These are phyloP conservation scores for Cytospora mali DNA, from an alignment of 2,329 filamentous ascomycete species.

Conservation along the genomic window DNA sequence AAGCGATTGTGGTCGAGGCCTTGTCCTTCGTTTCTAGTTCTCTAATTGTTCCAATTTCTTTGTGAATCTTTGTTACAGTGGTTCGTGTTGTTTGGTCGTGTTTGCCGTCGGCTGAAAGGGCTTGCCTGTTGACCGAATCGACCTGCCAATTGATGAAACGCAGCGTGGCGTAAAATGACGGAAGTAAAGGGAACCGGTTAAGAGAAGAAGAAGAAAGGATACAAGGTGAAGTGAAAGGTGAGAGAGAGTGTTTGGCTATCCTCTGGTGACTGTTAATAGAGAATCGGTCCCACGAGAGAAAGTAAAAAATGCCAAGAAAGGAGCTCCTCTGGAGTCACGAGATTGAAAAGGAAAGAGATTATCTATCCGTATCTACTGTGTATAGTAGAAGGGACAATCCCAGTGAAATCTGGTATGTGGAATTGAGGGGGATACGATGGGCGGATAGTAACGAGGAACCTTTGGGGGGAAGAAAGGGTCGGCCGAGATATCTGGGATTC, in stretches of 20 bases:
- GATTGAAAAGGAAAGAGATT: conserved; percentile 14
- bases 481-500: conserved; percentile 17
- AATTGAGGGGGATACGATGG: neutral
- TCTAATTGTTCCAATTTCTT: conserved; percentile 4
- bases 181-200: neutral
- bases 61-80: neutral
- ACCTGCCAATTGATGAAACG: neutral
- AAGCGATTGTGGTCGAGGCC: conserved; percentile 14
- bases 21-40: conserved; percentile 12
- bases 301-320: conserved; percentile 2
- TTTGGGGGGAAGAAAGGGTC: conserved; percentile 14
- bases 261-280: neutral
- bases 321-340: conserved; percentile 12
- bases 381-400: conserved; percentile 9
- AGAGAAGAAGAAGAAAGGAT: conserved; percentile 1
- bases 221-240: neutral
- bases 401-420: conserved; percentile 19
- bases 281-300: neutral
- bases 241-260: neutral
- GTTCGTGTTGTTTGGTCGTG: conserved; percentile 10
- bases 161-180: neutral
- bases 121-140: neutral
- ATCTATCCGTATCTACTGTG: conserved; percentile 12
- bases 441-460: conserved; percentile 11
- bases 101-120: conserved; percentile 3